Base-by-base conservation (phyloP, 148 eudicot genomes). In the Silene conica region DNA sequence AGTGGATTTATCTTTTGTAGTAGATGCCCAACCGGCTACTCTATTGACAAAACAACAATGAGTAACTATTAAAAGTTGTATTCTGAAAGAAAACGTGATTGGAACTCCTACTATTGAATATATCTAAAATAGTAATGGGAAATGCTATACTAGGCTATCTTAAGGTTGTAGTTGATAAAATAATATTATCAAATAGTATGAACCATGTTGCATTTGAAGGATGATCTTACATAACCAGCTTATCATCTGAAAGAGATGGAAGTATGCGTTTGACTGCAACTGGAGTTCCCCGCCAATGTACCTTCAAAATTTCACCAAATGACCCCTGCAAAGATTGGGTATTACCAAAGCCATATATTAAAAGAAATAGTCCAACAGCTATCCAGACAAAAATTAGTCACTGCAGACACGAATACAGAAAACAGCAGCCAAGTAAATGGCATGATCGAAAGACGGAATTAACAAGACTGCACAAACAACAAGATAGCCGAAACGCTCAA, bases 221-320 rank as follows among this genome's bases (percentile, higher is more conserved):
- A n/a, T 63, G 73, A 77, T 67, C 89, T 86, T 88, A 96, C 99
- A 96, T 87, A 80, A 92, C 97, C 85, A 95, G 82, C 90, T 85
- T 89, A 82, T 95, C 99, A 70, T 92, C 94, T 65, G 97, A 95
- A 78, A 92, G 99, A 77, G 85, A 90, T 80, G 99, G 99, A 82
- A 95, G 97, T 76, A 92, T 95, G 74, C 99, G 97, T 77, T 95
- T 95, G 74, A 95, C 90, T 78, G 99, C 99, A 65, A 95, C 99
- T 50, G 99, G 97, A 83, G 99, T 95, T 82, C 99, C 97, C 63
- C 99, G 92, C 99, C 99, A 95, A 73, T 83, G 41, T 66, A 93
- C 97, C 89, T 88, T 92, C 84, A 95, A 61, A 71, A 95, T 95
- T 86, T 95, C 99, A 72, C 99, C 99, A 80, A 95, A 95, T 73